Percentiles rank a stretch among this genome's conserved stretches.
These are phyloP conservation scores for Gigaspora rosea DNA, from an alignment of 192 early-diverging fungal genomes.

Conservation along the genomic window DNA sequence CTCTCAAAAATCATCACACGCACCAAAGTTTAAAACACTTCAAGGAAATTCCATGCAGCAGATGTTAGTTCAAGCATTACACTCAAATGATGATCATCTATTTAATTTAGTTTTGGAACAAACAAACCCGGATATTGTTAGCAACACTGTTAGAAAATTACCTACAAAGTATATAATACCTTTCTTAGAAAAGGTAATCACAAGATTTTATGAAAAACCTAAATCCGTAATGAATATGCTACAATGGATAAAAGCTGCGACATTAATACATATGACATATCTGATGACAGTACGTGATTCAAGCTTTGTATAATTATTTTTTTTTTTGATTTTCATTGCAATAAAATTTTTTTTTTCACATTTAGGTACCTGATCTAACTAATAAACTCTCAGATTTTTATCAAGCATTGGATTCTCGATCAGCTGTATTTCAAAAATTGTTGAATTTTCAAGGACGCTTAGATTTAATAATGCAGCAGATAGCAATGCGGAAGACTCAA, in stretches of 20 bases:
- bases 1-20: neutral
- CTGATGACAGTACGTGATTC: conserved; percentile 49
- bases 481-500: conserved; percentile 43
- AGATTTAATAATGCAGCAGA: conserved; percentile 54
- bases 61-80: conserved; percentile 57
- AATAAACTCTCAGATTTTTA: conserved; percentile 54
- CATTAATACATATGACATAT: conserved; percentile 55
- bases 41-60: conserved; percentile 54
- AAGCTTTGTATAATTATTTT: neutral
- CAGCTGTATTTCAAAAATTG: conserved; percentile 49
- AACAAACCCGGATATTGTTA: conserved; percentile 48
- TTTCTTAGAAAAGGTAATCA: conserved; percentile 51
- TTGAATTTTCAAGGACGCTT: conserved; percentile 52
- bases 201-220: conserved; percentile 52
- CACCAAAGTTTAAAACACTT: conserved; percentile 39
- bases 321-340: neutral
- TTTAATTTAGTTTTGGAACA: conserved; percentile 51
- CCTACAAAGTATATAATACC: conserved; percentile 53
- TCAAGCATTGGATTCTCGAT: conserved; percentile 49
- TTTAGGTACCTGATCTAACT: conserved; percentile 48
- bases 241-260: conserved; percentile 55
- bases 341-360: neutral
- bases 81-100: conserved; percentile 52
- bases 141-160: conserved; percentile 50
- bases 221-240: conserved; percentile 46